Conservation (phyloP, 2,329 filamentous ascomycete species). For the Didymella segeticola region DNA sequence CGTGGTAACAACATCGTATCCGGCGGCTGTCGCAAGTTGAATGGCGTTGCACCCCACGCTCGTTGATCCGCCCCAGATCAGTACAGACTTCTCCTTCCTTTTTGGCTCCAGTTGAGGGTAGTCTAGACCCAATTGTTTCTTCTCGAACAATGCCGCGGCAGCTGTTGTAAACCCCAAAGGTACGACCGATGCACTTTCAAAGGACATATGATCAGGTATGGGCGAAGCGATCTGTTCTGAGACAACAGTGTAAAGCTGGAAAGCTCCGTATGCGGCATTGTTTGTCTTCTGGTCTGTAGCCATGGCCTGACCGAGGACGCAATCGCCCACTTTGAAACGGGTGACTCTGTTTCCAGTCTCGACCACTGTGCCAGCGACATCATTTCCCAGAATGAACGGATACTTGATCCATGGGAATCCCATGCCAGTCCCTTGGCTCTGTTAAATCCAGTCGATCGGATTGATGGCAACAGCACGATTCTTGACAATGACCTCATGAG, state of each 20-base stretch:
- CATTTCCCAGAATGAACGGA: slow-evolving; percentile 40
- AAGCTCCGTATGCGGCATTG: slow-evolving; percentile 53
- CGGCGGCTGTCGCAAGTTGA: slow-evolving; percentile 56
- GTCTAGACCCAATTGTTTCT: slow-evolving; percentile 18
- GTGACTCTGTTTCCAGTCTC: slow-evolving; percentile 51
- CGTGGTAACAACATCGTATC: slow-evolving; percentile 53
- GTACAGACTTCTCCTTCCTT: slow-evolving; percentile 47
- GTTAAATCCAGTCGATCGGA: slow-evolving; percentile 5
- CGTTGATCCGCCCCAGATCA: slow-evolving; percentile 57
- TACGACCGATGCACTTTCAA: slow-evolving; percentile 58
- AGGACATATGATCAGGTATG: slow-evolving; percentile 56
- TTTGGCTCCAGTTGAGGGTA: slow-evolving; percentile 50
- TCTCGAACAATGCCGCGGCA: slow-evolving; percentile 18
- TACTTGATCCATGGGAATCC: not conserved
- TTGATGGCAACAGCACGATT: slow-evolving; percentile 23
- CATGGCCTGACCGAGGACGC: slow-evolving; percentile 46
- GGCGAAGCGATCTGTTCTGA: slow-evolving; percentile 55
- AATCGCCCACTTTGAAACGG: slow-evolving; percentile 51
- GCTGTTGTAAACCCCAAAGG: slow-evolving; percentile 22
- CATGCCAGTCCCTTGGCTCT: slow-evolving; percentile 11
- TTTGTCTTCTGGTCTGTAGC: slow-evolving; percentile 16
- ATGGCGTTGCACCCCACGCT: slow-evolving; percentile 58
- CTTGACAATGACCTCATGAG: slow-evolving; percentile 18
- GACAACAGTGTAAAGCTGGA: slow-evolving; percentile 59
- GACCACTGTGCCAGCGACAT: slow-evolving; percentile 53